Base-by-base conservation (phyloP, 345 rosid species). In the Schrenkiella parvula region DNA sequence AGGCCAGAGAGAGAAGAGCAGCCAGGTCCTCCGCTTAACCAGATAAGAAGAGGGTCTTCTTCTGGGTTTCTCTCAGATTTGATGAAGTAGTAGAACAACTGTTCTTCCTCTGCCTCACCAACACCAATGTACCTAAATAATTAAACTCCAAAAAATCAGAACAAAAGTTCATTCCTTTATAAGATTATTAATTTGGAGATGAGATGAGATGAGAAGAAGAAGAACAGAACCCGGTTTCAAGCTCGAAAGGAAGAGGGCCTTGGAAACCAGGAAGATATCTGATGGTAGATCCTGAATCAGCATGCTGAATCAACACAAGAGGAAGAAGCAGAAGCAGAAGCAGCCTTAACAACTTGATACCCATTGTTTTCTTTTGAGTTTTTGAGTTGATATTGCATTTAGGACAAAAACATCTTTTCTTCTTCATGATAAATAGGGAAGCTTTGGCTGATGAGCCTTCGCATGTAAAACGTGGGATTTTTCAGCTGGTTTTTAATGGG, bases 201-300 rank as follows among this genome's bases (percentile, higher is more conserved):
- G 7, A 34, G 11, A n/a, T n/a, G 21, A 17, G 21, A 32, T 18
- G 53, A 17, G 21, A 32, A 13, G 53, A 4, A 11, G 44, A 46
- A 19, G 11, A 42, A 61, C 64, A 72, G 9, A 38, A 61, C 86
- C 88, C 88, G 3, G 87, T 83, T 76, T 85, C 82, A 35, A 85
- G 84, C 65, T 81, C 74, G 75, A 85, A 85, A 14, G 84, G 85
- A 80, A 85, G 87, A 14, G 75, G 53, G 6, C 69, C 81, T 13
- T 68, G 53, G 62, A 80, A 85, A 17, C 84, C 84, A 62, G 89
- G 85, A 15, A 83, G 80, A 64, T 47, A 28, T 15, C n/a, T 74
- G 19, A 85, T 12, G 35, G 51, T 65, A 10, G 80, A 73, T 18
- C 66, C 34, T 22, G 75, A 63, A 19, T 63, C 51, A 60, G 11